phyloP scores from a whole-genome alignment of 345 rosid genomes.

The Erucastrum elatum region DNA sequence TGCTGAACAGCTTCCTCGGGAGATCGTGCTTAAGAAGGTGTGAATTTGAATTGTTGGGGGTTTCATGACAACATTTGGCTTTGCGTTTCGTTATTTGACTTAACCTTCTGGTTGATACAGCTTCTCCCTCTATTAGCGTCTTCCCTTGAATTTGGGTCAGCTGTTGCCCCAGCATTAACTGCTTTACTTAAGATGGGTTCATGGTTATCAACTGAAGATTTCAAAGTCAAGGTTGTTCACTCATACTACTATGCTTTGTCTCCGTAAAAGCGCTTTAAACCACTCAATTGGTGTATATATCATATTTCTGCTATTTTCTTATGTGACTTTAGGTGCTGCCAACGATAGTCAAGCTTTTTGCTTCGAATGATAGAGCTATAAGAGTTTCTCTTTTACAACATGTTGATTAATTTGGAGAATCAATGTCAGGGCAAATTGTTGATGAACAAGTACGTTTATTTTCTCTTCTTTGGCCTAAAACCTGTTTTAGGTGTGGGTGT shows the following conservation, averaged over 20 bases:
- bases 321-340: conserved; percentile 70
- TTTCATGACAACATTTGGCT: conserved; percentile 26
- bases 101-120: conserved; percentile 53
- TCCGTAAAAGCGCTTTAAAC: not conserved
- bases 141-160: conserved; percentile 97
- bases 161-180: conserved; percentile 89
- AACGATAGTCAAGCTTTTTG: conserved; percentile 80
- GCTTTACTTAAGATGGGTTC: conserved; percentile 90
- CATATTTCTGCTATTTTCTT: conserved; percentile 24
- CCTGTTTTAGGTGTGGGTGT: not conserved
- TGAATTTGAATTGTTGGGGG: conserved; percentile 30
- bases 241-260: conserved; percentile 2
- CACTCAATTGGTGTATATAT: not conserved
- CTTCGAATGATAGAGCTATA: conserved; percentile 91
- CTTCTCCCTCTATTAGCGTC: conserved; percentile 97
- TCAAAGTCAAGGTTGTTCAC: conserved; percentile 67
- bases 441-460: conserved; percentile 80
- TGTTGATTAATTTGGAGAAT: conserved; percentile 94
- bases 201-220: conserved; percentile 94
- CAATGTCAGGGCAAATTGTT: conserved; percentile 75
- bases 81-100: conserved; percentile 35
- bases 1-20: conserved; percentile 98
- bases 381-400: conserved; percentile 94
- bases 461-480: conserved; percentile 14
- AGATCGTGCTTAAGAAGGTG: conserved; percentile 92